These are phyloP conservation scores for Neonectria ditissima DNA, from an alignment of 2,329 filamentous ascomycete genomes.

Conservation along the genomic window DNA sequence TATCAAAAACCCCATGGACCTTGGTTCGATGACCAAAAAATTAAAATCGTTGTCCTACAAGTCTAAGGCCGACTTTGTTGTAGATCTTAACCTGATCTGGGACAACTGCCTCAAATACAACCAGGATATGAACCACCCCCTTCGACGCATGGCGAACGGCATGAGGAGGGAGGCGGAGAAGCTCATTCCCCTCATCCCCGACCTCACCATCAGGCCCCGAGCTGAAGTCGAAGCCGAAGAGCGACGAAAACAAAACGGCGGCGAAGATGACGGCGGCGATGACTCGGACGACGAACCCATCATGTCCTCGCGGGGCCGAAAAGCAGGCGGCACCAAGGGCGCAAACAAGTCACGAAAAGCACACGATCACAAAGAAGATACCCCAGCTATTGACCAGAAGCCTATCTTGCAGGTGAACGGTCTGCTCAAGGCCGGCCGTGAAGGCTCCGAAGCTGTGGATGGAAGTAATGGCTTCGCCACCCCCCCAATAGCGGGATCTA, in stretches of 20 bases:
- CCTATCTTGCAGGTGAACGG: conserved; percentile 76
- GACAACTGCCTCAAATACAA: conserved; percentile 97
- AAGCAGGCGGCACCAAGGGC: conserved; percentile 78
- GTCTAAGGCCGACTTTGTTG: conserved; percentile 93
- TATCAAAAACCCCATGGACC: conserved; percentile 98
- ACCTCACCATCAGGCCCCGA: conserved; percentile 88
- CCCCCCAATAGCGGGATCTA: conserved; percentile 78
- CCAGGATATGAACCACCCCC: conserved; percentile 84
- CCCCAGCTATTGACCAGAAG: conserved; percentile 81
- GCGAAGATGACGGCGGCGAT: conserved; percentile 83
- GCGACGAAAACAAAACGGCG: conserved; percentile 86
- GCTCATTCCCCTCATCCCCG: conserved; percentile 92
- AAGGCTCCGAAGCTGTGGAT: conserved; percentile 84
- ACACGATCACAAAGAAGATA: conserved; percentile 80
- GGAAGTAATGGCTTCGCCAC: conserved; percentile 89
- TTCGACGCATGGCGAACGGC: conserved; percentile 91
- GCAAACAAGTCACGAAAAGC: conserved; percentile 83
- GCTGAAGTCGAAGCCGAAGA: conserved; percentile 94
- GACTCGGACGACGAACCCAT: conserved; percentile 98
- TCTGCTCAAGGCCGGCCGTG: conserved; percentile 67
- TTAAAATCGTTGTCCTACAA: conserved; percentile 83
- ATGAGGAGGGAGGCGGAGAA: conserved; percentile 99
- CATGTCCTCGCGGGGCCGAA: conserved; percentile 95
- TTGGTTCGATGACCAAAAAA: conserved; percentile 98
- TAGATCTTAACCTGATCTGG: conserved; percentile 96